A percentile compares a stretch with the other conserved stretches of the same genome.
These are phyloP conservation scores for Funneliformis mosseae DNA, from an alignment of 192 early-diverging fungal genomes.

Conservation along the genomic window DNA sequence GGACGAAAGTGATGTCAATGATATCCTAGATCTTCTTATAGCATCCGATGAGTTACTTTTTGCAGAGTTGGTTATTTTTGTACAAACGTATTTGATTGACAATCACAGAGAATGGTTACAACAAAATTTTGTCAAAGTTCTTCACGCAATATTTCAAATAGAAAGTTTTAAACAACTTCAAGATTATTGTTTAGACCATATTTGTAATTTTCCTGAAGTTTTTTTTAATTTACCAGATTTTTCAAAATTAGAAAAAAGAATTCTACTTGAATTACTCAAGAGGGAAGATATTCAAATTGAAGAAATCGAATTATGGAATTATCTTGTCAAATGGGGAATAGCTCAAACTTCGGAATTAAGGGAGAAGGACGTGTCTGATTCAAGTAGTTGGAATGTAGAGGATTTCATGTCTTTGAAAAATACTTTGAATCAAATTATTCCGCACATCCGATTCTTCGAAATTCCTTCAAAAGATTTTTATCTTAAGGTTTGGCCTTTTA, in stretches of 20 bases:
- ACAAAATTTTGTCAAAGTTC: constrained; percentile 10
- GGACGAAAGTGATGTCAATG: background rate
- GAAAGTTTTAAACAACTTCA: background rate
- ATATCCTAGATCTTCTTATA: constrained; percentile 11
- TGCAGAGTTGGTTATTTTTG: background rate
- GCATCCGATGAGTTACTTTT: constrained; percentile 23
- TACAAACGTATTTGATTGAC: constrained; percentile 10
- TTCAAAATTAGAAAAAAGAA: no score
- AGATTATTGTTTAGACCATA: background rate
- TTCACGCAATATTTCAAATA: background rate
- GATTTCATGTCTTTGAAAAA: background rate
- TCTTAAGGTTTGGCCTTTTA: background rate
- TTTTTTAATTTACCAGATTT: constrained; percentile 11
- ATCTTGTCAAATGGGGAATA: background rate
- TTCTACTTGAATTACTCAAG: background rate
- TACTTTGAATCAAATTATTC: no score
- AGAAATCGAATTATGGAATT: background rate
- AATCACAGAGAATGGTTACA: background rate
- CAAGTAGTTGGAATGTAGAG: background rate
- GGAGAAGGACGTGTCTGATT: background rate
- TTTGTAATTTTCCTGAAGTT: constrained; percentile 3
- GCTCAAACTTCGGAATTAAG: background rate
- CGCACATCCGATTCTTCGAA: no score
- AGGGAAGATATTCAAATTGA: constrained; percentile 15
- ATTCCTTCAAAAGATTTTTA: constrained; percentile 6